Evolutionary conservation across 1,284 basidiomycete species (phyloP), one percentile per base, ranked within the genome.

Genomic region (Cryptococcus sp.): DNA sequence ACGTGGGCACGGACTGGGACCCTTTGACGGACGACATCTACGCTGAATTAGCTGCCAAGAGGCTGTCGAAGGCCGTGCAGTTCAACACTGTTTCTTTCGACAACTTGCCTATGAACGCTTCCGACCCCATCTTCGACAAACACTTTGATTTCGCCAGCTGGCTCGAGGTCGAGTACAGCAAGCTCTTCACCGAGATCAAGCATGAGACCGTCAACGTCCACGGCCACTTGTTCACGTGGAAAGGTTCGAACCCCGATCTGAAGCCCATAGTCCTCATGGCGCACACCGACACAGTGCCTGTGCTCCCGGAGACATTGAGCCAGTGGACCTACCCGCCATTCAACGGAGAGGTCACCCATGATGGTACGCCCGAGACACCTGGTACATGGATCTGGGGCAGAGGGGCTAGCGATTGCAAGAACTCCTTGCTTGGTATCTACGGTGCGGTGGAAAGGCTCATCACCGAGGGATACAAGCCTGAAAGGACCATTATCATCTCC

Each of bases 331-430:
- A 80, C 61, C 78, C 80, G 0, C 83, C 84, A 0, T 84, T 82
- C 65, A 74, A 75, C 3, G 84, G 83, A 0, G 68, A 68, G 50
- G 70, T 81, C 50, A 80, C 82, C 22, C 65, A 72, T 11, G 64
- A 77, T 59, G 72, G 54, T 5, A 69, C 70, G 17, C 64, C 76
- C 5, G 62, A 65, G 15, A 69, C 74, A 0, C 72, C 75, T 0
- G 76, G 80, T 54, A 67, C 77, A 48, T 79, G 78, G 79, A 78
- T 85, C 39, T 84, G 82, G 82, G 84, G 83, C 4, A 73, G 82
- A 65, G 84, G 82, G 38, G 49, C 68, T 1, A 70, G 70, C 35
- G 80, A 82, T 62, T 81, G 80, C 68, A 80, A 81, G 69, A 81
- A 79, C 65, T 76, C 76, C 63, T 66, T 83, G 20, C 68, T 82